phyloP scores from a whole-genome alignment of 176 grass and related monocot species.

The Dactylis glomerata region DNA sequence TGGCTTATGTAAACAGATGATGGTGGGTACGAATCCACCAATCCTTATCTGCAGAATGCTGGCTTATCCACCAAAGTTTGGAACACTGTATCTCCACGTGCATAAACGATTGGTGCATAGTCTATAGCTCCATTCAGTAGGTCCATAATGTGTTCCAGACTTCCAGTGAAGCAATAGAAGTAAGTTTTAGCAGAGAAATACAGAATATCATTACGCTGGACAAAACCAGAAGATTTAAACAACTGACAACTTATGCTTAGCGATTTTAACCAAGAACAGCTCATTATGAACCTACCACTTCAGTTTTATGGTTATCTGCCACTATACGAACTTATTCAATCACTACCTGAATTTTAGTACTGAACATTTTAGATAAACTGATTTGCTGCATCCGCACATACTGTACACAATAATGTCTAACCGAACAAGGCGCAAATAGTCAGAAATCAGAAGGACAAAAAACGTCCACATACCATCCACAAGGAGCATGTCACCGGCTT shows the following conservation, averaged over 20 bases:
- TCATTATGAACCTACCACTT: background rate
- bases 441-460: background rate
- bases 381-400: background rate
- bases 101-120: slow-evolving; percentile 2
- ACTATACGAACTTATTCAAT: background rate
- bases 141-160: background rate
- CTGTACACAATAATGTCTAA: slow-evolving; percentile 4
- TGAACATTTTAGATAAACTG: background rate
- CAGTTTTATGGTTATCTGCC: background rate
- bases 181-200: background rate
- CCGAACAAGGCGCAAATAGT: background rate
- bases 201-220: background rate
- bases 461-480: slow-evolving; percentile 69
- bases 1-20: background rate
- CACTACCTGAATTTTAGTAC: slow-evolving; percentile 10
- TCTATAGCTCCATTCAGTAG: background rate
- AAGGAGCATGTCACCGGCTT: slow-evolving; percentile 94
- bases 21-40: background rate
- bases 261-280: slow-evolving; percentile 11
- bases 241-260: background rate
- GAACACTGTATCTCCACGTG: background rate
- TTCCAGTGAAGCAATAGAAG: background rate
- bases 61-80: no score
- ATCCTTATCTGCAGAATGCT: no score
- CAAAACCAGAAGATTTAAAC: background rate